Conservation (phyloP, 768 basidiomycete species). For the Lactifluus piperatus region DNA sequence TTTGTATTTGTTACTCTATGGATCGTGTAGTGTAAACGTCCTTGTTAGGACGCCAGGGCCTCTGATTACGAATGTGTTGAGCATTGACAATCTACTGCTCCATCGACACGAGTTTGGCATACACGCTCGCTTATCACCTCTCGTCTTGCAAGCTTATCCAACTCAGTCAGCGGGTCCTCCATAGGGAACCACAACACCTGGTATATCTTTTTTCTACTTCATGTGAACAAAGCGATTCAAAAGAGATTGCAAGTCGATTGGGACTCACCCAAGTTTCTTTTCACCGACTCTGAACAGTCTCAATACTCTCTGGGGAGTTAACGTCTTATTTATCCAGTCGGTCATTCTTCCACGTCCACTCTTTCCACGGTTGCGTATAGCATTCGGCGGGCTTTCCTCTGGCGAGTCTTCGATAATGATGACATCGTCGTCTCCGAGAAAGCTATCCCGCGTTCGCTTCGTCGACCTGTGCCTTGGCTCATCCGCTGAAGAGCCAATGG, state of each 20-base stretch:
- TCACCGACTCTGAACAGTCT: slow-evolving; percentile 43
- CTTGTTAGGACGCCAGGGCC: not conserved
- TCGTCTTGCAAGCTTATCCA: slow-evolving; percentile 41
- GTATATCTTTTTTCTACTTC: slow-evolving; percentile 49
- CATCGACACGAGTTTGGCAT: slow-evolving; percentile 8
- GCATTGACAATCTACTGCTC: not conserved
- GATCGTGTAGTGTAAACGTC: not conserved
- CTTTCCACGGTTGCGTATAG: slow-evolving; percentile 8
- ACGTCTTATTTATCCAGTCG: slow-evolving; percentile 6
- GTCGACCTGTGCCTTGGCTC: not conserved
- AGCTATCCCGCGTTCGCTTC: slow-evolving; percentile 16
- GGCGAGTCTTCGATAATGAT: slow-evolving; percentile 25
- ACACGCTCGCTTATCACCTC: slow-evolving; percentile 43
- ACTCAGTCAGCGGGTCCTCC: slow-evolving; percentile 46
- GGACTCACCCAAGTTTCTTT: slow-evolving; percentile 35
- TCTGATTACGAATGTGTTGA: not conserved
- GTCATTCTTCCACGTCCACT: not conserved
- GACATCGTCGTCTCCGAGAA: slow-evolving; percentile 6
- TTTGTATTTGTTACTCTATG: not conserved
- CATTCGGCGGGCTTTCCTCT: not conserved
- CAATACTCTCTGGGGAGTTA: slow-evolving; percentile 31
- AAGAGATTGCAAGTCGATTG: not conserved
- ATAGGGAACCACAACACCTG: slow-evolving; percentile 83
- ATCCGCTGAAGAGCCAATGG: not conserved
- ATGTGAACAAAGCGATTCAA: slow-evolving; percentile 13